Percentiles rank a stretch among this genome's conserved stretches.
Evolutionary conservation across 2,329 filamentous ascomycete species (phyloP).

Genomic region (Neonectria magnoliae): DNA sequence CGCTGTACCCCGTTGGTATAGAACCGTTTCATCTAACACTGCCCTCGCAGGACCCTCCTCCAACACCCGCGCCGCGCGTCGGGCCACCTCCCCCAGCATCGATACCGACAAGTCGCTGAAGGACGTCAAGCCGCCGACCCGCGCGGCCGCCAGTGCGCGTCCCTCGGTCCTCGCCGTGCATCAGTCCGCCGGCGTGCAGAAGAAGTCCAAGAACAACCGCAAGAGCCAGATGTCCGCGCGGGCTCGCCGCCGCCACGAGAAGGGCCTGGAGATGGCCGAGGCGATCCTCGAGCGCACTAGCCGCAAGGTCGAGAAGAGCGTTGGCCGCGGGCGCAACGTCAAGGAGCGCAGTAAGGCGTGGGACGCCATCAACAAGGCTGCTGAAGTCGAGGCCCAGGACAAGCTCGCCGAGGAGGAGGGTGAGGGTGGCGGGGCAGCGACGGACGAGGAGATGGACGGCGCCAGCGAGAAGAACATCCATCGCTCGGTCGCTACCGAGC

Average conservation of each 20-base stretch:
- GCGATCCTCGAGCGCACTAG: constrained; percentile 68
- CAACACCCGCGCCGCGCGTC: constrained; percentile 79
- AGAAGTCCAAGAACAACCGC: constrained; percentile 69
- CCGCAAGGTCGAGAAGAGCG: constrained; percentile 65
- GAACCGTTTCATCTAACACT: constrained; percentile 19
- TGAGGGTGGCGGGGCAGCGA: constrained; percentile 45
- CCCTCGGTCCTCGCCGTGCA: constrained; percentile 77
- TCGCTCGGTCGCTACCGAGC: not conserved
- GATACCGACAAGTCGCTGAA: constrained; percentile 78
- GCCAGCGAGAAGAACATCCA: constrained; percentile 21
- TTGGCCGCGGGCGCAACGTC: constrained; percentile 57
- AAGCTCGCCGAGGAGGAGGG: constrained; percentile 31
- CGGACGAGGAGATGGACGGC: constrained; percentile 51
- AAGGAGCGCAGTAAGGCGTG: constrained; percentile 63
- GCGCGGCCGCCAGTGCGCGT: constrained; percentile 52
- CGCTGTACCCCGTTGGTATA: accelerated
- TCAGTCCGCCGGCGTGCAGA: constrained; percentile 72
- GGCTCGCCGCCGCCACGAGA: constrained; percentile 66
- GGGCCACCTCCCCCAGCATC: constrained; percentile 76
- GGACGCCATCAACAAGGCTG: constrained; percentile 65
- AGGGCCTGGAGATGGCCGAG: constrained; percentile 67
- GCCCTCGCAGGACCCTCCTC: constrained; percentile 64
- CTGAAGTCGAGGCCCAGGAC: constrained; percentile 32
- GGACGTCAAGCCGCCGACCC: constrained; percentile 61
- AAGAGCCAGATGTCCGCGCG: constrained; percentile 65